Conservation (phyloP, 768 basidiomycete genomes). For the Mycena kentingensis region DNA sequence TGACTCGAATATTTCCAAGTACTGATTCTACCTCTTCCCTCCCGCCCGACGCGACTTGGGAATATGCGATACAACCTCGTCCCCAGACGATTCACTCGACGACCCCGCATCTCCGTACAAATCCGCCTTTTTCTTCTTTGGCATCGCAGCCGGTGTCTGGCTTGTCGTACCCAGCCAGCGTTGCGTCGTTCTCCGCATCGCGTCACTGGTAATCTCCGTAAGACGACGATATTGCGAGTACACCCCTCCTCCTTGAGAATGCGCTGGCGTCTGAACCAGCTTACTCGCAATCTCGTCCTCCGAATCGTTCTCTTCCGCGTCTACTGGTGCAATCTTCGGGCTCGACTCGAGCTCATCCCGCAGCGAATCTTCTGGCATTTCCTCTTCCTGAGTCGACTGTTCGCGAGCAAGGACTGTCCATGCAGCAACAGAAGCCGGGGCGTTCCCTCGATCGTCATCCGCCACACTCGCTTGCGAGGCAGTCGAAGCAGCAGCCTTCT, state of each 20-base stretch:
- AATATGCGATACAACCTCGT: constrained; percentile 54
- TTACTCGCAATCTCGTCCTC: constrained; percentile 35
- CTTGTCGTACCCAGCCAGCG: constrained; percentile 23
- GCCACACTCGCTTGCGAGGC: not conserved
- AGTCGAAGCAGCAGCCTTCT: not conserved
- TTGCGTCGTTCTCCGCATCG: constrained; percentile 33
- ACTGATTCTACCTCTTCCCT: constrained; percentile 15
- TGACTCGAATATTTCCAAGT: constrained; percentile 16
- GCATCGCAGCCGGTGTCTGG: constrained; percentile 32
- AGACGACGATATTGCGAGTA: constrained; percentile 44
- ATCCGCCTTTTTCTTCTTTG: constrained; percentile 34
- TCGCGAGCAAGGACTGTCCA: constrained; percentile 18
- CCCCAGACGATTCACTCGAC: constrained; percentile 43
- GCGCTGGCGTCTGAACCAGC: constrained; percentile 20
- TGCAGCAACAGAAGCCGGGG: constrained; percentile 8
- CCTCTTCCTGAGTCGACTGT: constrained; percentile 11
- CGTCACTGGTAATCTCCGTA: constrained; percentile 54
- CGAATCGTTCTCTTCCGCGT: constrained; percentile 46
- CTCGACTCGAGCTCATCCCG: constrained; percentile 19
- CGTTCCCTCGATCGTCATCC: no score
- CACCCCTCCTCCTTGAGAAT: constrained; percentile 4
- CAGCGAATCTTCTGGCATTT: constrained; percentile 4
- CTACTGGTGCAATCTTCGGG: constrained; percentile 22
- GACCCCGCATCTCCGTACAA: constrained; percentile 42
- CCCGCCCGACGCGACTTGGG: constrained; percentile 61